These are phyloP conservation scores for Monosporascus sp. DNA, from an alignment of 2,329 filamentous ascomycete species.

Conservation along the genomic window DNA sequence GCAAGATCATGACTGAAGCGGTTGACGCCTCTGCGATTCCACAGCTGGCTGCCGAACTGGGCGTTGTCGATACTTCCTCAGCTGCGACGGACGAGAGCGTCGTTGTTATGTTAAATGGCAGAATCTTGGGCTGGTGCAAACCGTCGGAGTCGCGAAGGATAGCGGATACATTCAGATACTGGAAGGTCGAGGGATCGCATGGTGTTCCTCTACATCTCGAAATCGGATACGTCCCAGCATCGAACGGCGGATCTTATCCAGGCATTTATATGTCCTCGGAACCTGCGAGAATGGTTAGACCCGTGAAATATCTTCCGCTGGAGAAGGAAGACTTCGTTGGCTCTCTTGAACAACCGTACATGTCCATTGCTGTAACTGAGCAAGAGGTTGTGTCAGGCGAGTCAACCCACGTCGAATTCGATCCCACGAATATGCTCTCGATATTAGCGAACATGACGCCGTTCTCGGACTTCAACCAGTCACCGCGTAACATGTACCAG, in stretches of 20 bases:
- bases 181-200: slow-evolving; percentile 88
- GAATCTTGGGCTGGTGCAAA: slow-evolving; percentile 83
- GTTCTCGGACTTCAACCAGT: slow-evolving; percentile 98
- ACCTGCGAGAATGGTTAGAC: slow-evolving; percentile 79
- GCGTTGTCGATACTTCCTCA: slow-evolving; percentile 69
- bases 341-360: slow-evolving; percentile 93
- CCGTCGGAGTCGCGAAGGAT: slow-evolving; percentile 78
- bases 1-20: slow-evolving; percentile 73
- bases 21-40: slow-evolving; percentile 73
- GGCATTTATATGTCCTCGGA: slow-evolving; percentile 91
- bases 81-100: slow-evolving; percentile 79
- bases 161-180: slow-evolving; percentile 81
- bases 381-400: slow-evolving; percentile 82
- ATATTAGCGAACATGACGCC: slow-evolving; percentile 98
- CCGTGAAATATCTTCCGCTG: slow-evolving; percentile 85
- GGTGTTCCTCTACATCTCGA: slow-evolving; percentile 79
- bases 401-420: slow-evolving; percentile 89
- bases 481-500: slow-evolving; percentile 97
- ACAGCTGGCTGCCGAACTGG: slow-evolving; percentile 69
- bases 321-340: slow-evolving; percentile 85
- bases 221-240: slow-evolving; percentile 84
- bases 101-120: slow-evolving; percentile 84
- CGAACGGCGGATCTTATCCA: slow-evolving; percentile 89
- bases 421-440: slow-evolving; percentile 93
- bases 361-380: slow-evolving; percentile 93